These are phyloP conservation scores for Metarhizium album DNA, from an alignment of 2,329 filamentous ascomycete genomes.

Conservation along the genomic window DNA sequence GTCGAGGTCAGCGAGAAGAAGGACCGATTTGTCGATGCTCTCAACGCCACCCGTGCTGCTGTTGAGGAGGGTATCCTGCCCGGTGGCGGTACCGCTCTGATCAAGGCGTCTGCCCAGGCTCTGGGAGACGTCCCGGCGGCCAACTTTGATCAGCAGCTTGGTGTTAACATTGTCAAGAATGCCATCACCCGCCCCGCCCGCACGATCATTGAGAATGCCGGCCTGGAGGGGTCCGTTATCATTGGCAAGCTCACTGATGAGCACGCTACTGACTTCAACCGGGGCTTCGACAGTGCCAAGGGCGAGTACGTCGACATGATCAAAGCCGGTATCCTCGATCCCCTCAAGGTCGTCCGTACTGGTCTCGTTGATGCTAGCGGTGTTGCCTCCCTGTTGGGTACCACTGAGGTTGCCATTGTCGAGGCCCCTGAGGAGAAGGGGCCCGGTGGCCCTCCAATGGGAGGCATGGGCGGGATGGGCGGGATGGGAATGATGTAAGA, in stretches of 20 bases:
- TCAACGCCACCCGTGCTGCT: conserved; percentile 95
- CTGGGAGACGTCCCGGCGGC: conserved; percentile 69
- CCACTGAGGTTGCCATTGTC: conserved; percentile 95
- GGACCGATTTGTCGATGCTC: conserved; percentile 95
- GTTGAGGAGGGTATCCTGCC: conserved; percentile 99
- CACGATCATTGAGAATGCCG: conserved; percentile 96
- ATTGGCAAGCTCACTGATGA: conserved; percentile 98
- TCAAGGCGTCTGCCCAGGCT: conserved; percentile 92
- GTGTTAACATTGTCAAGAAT: conserved; percentile 94
- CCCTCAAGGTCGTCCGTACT: conserved; percentile 98
- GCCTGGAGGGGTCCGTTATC: conserved; percentile 87
- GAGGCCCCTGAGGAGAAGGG: conserved; percentile 93
- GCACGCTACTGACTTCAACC: conserved; percentile 88
- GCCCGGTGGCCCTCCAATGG: conserved; percentile 46
- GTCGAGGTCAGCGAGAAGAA: conserved; percentile 99
- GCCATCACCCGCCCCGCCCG: conserved; percentile 93
- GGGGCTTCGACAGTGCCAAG: conserved; percentile 91
- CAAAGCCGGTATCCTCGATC: conserved; percentile 88
- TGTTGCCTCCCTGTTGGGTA: conserved; percentile 92
- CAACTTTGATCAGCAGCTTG: conserved; percentile 99
- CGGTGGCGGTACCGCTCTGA: conserved; percentile 92
- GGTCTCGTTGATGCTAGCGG: conserved; percentile 89
- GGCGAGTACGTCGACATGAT: conserved; percentile 99
- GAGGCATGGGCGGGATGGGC: conserved; percentile 54
- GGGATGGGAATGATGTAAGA: conserved; percentile 55